These are phyloP conservation scores for Xylariaceae sp. DNA, from an alignment of 2,329 filamentous ascomycete genomes.

Conservation along the genomic window DNA sequence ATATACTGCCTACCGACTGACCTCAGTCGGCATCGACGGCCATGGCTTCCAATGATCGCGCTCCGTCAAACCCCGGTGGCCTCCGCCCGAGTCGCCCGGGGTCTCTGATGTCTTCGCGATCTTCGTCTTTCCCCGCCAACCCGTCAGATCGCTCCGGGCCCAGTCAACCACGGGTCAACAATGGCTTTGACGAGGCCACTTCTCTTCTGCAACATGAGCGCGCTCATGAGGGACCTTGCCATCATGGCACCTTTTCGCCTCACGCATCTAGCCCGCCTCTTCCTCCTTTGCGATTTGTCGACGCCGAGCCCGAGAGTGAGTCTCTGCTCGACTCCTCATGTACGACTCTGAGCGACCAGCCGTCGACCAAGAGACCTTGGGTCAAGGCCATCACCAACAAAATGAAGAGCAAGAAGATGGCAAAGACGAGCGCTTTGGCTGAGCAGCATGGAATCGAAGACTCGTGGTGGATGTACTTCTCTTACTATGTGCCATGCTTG, in stretches of 20 bases:
- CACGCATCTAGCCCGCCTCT: conserved; percentile 48
- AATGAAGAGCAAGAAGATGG: conserved; percentile 61
- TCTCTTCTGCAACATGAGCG: conserved; percentile 40
- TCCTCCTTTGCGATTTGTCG: conserved; percentile 34
- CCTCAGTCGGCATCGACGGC: not conserved
- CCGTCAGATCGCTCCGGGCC: conserved; percentile 3
- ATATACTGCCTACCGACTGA: not conserved
- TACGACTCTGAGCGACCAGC: conserved; percentile 33
- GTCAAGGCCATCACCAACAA: conserved; percentile 45
- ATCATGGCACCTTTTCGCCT: conserved; percentile 74
- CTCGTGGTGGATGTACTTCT: conserved; percentile 74
- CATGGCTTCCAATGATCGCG: conserved; percentile 24
- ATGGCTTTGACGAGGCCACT: conserved; percentile 44
- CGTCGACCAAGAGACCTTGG: conserved; percentile 40
- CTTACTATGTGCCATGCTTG: conserved; percentile 87
- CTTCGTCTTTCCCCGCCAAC: not conserved
- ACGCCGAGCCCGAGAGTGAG: conserved; percentile 28
- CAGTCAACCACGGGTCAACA: not conserved
- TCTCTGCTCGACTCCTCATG: conserved; percentile 31
- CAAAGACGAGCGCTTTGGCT: conserved; percentile 66
- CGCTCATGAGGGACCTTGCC: conserved; percentile 49
- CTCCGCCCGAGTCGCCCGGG: conserved; percentile 31
- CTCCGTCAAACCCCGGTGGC: conserved; percentile 29
- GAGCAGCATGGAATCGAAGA: conserved; percentile 69
- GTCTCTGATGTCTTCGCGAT: conserved; percentile 24